Evolutionary conservation across 345 rosid genomes (phyloP).

Genomic region (Salix caprea): DNA sequence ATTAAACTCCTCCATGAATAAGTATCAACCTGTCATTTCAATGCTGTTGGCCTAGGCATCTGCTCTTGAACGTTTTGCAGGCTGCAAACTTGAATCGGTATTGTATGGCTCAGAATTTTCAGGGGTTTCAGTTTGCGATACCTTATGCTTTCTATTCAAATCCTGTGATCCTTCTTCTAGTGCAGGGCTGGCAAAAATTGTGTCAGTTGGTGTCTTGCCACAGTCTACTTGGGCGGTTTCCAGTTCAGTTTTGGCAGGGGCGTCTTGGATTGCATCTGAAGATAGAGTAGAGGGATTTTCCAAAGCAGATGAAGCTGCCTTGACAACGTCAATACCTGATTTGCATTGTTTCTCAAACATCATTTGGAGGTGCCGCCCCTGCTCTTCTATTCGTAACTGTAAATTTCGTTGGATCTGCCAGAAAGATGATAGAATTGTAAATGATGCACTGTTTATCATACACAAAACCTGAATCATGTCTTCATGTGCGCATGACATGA

Average conservation of each 20-base stretch:
- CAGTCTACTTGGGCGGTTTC: conserved; percentile 33
- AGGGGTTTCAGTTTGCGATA: conserved; percentile 18
- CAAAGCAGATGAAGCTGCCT: conserved; percentile 44
- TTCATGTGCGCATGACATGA: not conserved
- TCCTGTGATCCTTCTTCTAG: conserved; percentile 25
- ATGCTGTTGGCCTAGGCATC: conserved; percentile 28
- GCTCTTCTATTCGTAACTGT: conserved; percentile 93
- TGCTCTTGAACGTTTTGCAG: conserved; percentile 53
- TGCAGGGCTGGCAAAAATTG: conserved; percentile 5
- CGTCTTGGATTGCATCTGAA: conserved; percentile 23
- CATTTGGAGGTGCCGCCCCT: conserved; percentile 88
- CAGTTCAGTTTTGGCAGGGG: conserved; percentile 28
- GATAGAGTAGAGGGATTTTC: conserved; percentile 38
- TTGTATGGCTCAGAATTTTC: conserved; percentile 24
- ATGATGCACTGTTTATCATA: not conserved
- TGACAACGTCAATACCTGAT: conserved; percentile 45
- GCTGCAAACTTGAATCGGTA: conserved; percentile 26
- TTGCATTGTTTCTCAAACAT: conserved; percentile 90
- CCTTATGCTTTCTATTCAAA: conserved; percentile 25
- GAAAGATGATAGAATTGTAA: not conserved
- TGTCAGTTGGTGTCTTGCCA: conserved; percentile 7
- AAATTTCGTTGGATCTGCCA: conserved; percentile 81
- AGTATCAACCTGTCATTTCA: conserved; percentile 8
- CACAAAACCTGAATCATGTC: not conserved
- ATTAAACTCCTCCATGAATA: conserved; percentile 16